These are phyloP conservation scores for Claviceps humidiphila DNA, from an alignment of 2,329 filamentous ascomycete species.

Conservation along the genomic window DNA sequence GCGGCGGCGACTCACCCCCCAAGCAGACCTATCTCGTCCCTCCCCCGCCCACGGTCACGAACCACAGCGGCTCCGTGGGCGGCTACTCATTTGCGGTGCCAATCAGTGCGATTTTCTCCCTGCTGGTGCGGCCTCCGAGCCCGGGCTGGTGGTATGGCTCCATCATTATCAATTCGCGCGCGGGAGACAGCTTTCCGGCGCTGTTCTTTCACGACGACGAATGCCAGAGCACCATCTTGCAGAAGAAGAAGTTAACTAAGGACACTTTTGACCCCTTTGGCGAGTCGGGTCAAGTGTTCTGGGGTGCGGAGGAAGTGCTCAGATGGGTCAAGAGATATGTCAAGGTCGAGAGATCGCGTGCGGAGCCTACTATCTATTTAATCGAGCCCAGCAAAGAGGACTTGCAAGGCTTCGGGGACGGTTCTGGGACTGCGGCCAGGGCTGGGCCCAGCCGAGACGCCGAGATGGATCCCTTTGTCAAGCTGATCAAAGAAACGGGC, in stretches of 20 bases:
- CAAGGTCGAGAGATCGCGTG: conserved; percentile 65
- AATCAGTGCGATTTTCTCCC: conserved; percentile 77
- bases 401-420: conserved; percentile 62
- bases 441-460: conserved; percentile 42
- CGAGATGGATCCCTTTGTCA: conserved; percentile 83
- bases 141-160: conserved; percentile 98
- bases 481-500: conserved; percentile 84
- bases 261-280: conserved; percentile 88
- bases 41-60: conserved; percentile 73
- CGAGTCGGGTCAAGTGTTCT: conserved; percentile 77
- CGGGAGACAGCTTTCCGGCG: conserved; percentile 86
- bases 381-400: conserved; percentile 82
- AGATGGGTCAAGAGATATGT: conserved; percentile 82
- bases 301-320: conserved; percentile 92
- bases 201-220: conserved; percentile 97
- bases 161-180: conserved; percentile 78
- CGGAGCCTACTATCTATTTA: conserved; percentile 83
- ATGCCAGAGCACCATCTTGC: conserved; percentile 87
- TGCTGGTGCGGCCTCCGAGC: conserved; percentile 81
- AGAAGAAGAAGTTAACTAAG: conserved; percentile 73
- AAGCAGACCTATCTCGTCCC: conserved; percentile 84
- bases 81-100: conserved; percentile 87
- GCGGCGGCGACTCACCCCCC: conserved; percentile 66
- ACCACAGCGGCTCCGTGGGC: conserved; percentile 56
- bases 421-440: conserved; percentile 32